Base-by-base conservation (phyloP, 129 eudicot genomes). In the Mikania micrantha region DNA sequence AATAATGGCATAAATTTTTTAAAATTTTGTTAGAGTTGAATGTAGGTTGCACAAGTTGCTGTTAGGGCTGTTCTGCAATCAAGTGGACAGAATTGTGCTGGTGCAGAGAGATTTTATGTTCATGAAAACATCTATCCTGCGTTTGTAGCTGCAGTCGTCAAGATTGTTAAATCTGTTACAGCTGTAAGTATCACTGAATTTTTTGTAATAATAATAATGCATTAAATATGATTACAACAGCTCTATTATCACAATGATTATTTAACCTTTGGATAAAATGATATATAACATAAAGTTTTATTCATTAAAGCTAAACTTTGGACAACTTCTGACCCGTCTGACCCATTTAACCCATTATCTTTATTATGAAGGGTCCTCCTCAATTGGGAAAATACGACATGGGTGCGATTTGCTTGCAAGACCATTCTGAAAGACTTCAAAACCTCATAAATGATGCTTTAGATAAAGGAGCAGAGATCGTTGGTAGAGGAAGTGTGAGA, bases 391-490 rank as follows among this genome's bases (percentile, higher is more conserved):
- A 86, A 74, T 89, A 93, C 61, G 99, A 93, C 45, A 93, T 93
- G 99, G 99, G 99, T 76, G 99, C 96, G 62, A 93, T 93, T 60
- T 93, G 99, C 81, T 89, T 93, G 95, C 95, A 86, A 80, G 96
- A 93, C 71, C 99, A 93, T 84, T 82, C 96, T 5, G 99, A 93
- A 81, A 83, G 77, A 80, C 99, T 93, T 81, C 96, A 89, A 65
- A 67, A 79, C 67, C 86, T 93, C 35, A 93, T 93, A 69, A 89
- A 93, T 64, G 99, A 93, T 73, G 99, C 99, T 22, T 47, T 84
- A 57, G 96, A 93, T 48, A 86, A 89, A 86, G 99, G 99, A 69
- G 99, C 96, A 29, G 95, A 93, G 79, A 86, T 93, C 70, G 84
- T 78, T 59, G 89, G 85, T 64, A 84, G 99, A 6, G 99, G 99